Evolutionary conservation across 805 yeast genomes (phyloP).

Genomic region (Hanseniaspora lachancei): DNA sequence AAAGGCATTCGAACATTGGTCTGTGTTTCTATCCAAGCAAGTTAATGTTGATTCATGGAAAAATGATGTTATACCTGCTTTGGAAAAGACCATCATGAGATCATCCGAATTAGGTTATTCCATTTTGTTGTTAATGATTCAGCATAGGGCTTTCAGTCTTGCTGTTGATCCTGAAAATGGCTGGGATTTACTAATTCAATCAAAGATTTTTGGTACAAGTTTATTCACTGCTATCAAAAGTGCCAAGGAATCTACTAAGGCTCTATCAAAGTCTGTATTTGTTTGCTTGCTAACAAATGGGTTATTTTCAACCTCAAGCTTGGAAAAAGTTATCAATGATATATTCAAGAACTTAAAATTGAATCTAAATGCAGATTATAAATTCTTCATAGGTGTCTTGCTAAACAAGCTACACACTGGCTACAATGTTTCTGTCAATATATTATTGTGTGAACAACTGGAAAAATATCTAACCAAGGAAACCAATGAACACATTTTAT

Average conservation of each 20-base stretch:
- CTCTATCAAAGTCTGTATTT: slow-evolving; percentile 32
- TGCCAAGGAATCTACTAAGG: slow-evolving; percentile 52
- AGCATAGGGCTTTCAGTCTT: not conserved
- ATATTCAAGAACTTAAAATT: slow-evolving; percentile 45
- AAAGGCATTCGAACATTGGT: not conserved
- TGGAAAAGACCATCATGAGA: slow-evolving; percentile 65
- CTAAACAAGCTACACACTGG: slow-evolving; percentile 28
- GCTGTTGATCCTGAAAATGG: slow-evolving; percentile 1
- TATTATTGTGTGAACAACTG: slow-evolving; percentile 32
- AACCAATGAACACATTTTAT: slow-evolving; percentile 53
- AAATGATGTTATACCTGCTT: slow-evolving; percentile 32
- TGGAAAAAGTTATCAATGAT: slow-evolving; percentile 36
- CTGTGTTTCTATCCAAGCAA: not conserved
- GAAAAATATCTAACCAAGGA: slow-evolving; percentile 54
- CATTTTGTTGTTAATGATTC: slow-evolving; percentile 38
- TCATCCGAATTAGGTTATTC: slow-evolving; percentile 61
- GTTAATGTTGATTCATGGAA: not conserved
- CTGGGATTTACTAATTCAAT: slow-evolving; percentile 1
- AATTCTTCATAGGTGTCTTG: slow-evolving; percentile 37
- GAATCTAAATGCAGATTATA: slow-evolving; percentile 52
- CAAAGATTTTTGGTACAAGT: slow-evolving; percentile 4
- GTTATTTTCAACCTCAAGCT: slow-evolving; percentile 21
- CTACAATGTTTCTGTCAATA: slow-evolving; percentile 24
- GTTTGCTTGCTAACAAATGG: slow-evolving; percentile 20
- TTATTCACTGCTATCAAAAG: slow-evolving; percentile 42